A percentile compares a stretch with the other conserved stretches of the same genome.
Conservation (phyloP, 371 early-diverging fungal genomes). For the Parasitella parasitica region DNA sequence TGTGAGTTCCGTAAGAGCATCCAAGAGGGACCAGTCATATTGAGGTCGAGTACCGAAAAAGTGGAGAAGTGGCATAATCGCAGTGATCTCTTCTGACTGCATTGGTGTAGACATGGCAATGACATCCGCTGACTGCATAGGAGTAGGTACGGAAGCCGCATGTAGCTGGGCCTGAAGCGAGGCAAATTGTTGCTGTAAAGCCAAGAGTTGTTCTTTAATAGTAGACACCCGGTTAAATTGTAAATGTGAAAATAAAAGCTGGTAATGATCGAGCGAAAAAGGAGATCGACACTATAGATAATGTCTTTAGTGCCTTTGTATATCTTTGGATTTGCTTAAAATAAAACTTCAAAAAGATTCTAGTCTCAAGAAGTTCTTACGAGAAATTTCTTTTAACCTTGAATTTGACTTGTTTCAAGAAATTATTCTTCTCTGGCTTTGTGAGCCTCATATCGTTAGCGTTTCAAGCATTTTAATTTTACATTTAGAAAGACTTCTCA, state of each 20-base stretch:
- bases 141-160: background rate
- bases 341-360: constrained; percentile 5
- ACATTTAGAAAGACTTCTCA: too few relatives aligned
- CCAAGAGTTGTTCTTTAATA: background rate
- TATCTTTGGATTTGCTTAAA: constrained; percentile 5
- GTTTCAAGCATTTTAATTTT: too few relatives aligned
- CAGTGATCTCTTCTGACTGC: background rate
- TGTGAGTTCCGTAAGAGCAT: background rate
- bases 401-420: too few relatives aligned
- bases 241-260: background rate
- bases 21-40: constrained; percentile 6
- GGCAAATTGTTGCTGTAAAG: background rate
- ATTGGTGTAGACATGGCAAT: background rate
- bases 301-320: background rate
- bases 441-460: too few relatives aligned
- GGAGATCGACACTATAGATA: background rate
- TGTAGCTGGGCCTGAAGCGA: background rate
- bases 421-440: too few relatives aligned
- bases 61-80: background rate
- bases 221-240: background rate
- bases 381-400: too few relatives aligned
- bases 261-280: constrained; percentile 7
- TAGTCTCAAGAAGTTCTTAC: too few relatives aligned
- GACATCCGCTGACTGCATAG: background rate
- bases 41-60: constrained; percentile 1